phyloP scores from a whole-genome alignment of 2,329 filamentous ascomycete species.

The Basipetospora chlamydospora region DNA sequence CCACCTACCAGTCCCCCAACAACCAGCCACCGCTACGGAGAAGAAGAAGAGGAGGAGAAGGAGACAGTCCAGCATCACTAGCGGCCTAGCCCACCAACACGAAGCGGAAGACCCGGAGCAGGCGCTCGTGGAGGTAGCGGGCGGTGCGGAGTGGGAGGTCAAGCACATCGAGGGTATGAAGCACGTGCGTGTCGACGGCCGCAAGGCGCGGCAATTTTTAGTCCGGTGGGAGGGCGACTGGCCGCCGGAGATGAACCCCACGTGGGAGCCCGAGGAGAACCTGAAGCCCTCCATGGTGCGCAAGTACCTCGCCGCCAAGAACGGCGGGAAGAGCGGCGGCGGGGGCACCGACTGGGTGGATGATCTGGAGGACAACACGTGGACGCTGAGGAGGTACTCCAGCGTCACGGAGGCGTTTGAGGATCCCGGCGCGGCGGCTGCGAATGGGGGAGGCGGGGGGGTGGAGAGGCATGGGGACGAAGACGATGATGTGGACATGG shows the following conservation, averaged over 20 bases:
- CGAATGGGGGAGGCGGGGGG: too few relatives aligned
- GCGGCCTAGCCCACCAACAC: too few relatives aligned
- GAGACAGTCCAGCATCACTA: too few relatives aligned
- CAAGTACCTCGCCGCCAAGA: conserved; percentile 1
- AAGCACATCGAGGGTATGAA: conserved; percentile 1
- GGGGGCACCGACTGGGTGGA: not conserved
- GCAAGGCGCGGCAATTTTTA: conserved; percentile 28
- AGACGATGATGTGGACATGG: not conserved
- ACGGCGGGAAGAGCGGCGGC: not conserved
- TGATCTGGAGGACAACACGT: not conserved
- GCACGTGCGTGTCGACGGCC: conserved; percentile 5
- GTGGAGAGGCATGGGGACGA: not conserved
- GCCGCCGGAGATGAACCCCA: conserved; percentile 39
- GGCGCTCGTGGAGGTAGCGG: not conserved
- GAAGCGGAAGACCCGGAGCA: not conserved
- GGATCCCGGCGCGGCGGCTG: not conserved
- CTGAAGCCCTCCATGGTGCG: conserved; percentile 14
- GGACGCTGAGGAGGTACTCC: conserved; percentile 3
- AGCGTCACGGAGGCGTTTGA: conserved; percentile 5
- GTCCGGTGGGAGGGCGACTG: conserved; percentile 44
- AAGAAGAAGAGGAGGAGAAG: not conserved
- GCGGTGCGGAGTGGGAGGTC: not conserved
- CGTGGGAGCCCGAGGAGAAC: conserved; percentile 42
- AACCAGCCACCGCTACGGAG: too few relatives aligned
- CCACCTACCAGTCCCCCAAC: too few relatives aligned